Evolutionary conservation across 2,329 filamentous ascomycete genomes (phyloP).

Genomic region (Lachnellula willkommii): DNA sequence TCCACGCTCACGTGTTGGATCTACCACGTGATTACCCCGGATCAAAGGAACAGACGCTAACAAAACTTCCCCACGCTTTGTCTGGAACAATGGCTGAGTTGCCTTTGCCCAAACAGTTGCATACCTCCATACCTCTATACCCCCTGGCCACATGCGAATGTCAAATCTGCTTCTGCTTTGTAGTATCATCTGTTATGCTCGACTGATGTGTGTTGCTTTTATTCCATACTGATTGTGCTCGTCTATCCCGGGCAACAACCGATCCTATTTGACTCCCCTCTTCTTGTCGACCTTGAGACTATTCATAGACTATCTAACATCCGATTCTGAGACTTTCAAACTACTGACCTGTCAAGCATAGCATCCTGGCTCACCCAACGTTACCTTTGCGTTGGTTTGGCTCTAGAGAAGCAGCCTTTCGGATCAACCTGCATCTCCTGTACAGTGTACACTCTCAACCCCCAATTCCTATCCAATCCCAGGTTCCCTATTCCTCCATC

Average conservation of each 20-base stretch:
- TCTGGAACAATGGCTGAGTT: no score
- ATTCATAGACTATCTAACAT: background rate
- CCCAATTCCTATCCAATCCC: background rate
- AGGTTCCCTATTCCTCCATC: background rate
- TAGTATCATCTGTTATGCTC: no score
- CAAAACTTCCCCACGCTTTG: no score
- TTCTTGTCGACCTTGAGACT: background rate
- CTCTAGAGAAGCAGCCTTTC: background rate
- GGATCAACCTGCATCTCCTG: background rate
- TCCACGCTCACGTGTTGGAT: no score
- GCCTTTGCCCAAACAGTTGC: no score
- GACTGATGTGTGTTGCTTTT: background rate
- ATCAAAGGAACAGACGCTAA: no score
- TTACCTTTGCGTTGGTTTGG: background rate
- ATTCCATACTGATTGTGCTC: background rate
- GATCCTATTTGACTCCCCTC: background rate
- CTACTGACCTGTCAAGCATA: background rate
- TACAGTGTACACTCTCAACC: background rate
- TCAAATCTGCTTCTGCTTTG: no score
- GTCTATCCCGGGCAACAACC: background rate
- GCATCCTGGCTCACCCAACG: background rate
- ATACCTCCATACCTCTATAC: no score
- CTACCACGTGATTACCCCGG: no score
- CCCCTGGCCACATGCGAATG: no score
- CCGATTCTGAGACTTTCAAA: background rate